Percentiles rank a stretch among this genome's conserved stretches.
Evolutionary conservation across 2,329 filamentous ascomycete species (phyloP).

Genomic region (Thermoascus crustaceus): DNA sequence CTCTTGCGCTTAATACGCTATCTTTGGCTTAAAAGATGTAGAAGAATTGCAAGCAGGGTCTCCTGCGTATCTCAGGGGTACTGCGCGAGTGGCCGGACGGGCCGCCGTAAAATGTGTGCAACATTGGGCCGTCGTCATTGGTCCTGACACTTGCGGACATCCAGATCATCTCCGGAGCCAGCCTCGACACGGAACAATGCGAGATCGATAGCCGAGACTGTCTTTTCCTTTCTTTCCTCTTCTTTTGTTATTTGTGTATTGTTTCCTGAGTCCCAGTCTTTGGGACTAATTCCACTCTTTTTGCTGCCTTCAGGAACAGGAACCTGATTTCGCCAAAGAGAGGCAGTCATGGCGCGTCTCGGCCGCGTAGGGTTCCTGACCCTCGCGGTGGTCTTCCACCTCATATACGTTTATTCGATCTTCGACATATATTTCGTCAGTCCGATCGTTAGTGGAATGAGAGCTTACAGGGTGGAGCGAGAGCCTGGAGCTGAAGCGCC

Average conservation of each 20-base stretch:
- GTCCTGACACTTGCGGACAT: constrained; percentile 1
- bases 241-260: constrained; percentile 2
- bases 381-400: constrained; percentile 83
- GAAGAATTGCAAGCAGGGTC: too few relatives aligned
- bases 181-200: constrained; percentile 3
- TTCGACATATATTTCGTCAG: constrained; percentile 99
- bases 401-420: constrained; percentile 90
- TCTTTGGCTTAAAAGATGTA: too few relatives aligned
- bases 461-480: constrained; percentile 63
- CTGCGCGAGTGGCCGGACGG: not conserved
- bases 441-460: constrained; percentile 94
- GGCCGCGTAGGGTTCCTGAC: constrained; percentile 75
- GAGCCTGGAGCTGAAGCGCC: constrained; percentile 57
- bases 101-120: constrained; percentile 2
- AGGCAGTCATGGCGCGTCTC: constrained; percentile 41
- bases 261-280: constrained; percentile 3
- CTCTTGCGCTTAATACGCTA: too few relatives aligned
- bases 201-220: constrained; percentile 1
- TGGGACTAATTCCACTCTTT: constrained; percentile 17
- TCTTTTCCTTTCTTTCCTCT: constrained; percentile 14
- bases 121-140: not conserved
- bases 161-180: not conserved
- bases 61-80: not conserved
- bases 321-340: not conserved
- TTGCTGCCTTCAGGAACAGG: constrained; percentile 3